These are phyloP conservation scores for Forsythia viridissima DNA, from an alignment of 257 asterid species.

Conservation along the genomic window DNA sequence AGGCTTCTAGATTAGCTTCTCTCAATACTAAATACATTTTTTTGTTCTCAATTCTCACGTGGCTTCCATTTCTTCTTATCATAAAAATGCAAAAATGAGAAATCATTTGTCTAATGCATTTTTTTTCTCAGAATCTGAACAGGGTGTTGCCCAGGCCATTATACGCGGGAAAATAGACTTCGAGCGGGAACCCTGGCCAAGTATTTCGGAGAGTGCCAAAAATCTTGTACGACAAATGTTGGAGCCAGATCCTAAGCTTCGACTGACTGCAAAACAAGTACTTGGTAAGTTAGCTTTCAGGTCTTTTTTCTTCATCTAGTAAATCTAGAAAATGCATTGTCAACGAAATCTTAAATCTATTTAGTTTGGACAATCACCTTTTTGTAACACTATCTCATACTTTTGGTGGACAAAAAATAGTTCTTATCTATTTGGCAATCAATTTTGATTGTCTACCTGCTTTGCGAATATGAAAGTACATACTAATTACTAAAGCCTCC, in stretches of 20 bases:
- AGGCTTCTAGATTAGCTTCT: not conserved
- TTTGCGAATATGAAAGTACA: not conserved
- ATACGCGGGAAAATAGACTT: slow-evolving; percentile 86
- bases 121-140: slow-evolving; percentile 78
- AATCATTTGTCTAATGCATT: not conserved
- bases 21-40: not conserved
- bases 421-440: slow-evolving; percentile 17
- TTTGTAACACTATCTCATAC: slow-evolving; percentile 10
- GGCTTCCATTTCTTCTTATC: not conserved
- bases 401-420: not conserved
- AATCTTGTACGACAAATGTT: slow-evolving; percentile 88
- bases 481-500: not conserved
- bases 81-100: not conserved
- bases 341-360: not conserved
- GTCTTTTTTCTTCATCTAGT: slow-evolving; percentile 14
- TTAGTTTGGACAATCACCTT: slow-evolving; percentile 10
- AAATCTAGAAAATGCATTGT: slow-evolving; percentile 13
- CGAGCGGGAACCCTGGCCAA: slow-evolving; percentile 97
- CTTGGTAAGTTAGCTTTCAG: slow-evolving; percentile 62
- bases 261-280: slow-evolving; percentile 93
- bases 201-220: slow-evolving; percentile 84
- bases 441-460: not conserved
- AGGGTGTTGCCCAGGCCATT: slow-evolving; percentile 98
- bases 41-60: not conserved
- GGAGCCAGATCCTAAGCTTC: slow-evolving; percentile 92